phyloP scores from a whole-genome alignment of 1,284 basidiomycete species.

The Cryptococcus sp. region DNA sequence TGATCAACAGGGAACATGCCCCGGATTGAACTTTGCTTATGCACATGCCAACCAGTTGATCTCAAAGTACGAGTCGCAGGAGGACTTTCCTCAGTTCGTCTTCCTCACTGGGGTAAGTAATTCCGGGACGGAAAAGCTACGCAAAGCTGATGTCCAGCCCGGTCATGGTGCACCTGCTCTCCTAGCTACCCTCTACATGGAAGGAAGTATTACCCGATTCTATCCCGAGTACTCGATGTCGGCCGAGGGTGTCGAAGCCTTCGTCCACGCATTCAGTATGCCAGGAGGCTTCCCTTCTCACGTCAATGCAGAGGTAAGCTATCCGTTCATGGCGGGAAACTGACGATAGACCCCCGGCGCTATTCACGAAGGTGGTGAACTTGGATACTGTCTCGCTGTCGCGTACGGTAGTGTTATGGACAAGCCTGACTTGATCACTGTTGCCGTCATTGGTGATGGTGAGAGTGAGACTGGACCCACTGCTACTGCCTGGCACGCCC shows the following conservation, averaged over 20 bases:
- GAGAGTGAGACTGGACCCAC: slow-evolving; percentile 84
- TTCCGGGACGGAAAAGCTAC: not conserved
- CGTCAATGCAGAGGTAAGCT: slow-evolving; percentile 39
- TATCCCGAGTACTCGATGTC: slow-evolving; percentile 67
- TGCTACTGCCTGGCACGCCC: slow-evolving; percentile 73
- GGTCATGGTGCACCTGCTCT: slow-evolving; percentile 79
- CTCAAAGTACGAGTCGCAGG: slow-evolving; percentile 47
- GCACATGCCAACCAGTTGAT: slow-evolving; percentile 74
- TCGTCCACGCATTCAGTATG: slow-evolving; percentile 49
- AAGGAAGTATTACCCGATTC: slow-evolving; percentile 69
- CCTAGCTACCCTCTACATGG: slow-evolving; percentile 73
- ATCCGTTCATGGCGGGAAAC: not conserved
- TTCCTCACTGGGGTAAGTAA: slow-evolving; percentile 56
- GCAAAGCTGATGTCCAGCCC: slow-evolving; percentile 49
- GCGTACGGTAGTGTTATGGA: slow-evolving; percentile 79
- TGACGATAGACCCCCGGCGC: slow-evolving; percentile 64
- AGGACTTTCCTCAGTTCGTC: slow-evolving; percentile 53
- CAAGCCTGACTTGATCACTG: slow-evolving; percentile 73
- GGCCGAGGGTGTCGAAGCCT: slow-evolving; percentile 57
- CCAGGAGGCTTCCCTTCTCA: slow-evolving; percentile 53
- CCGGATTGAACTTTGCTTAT: slow-evolving; percentile 71
- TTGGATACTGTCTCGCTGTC: slow-evolving; percentile 80
- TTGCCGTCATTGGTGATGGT: slow-evolving; percentile 78
- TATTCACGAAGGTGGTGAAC: slow-evolving; percentile 85
- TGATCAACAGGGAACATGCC: slow-evolving; percentile 41